Base-by-base conservation (phyloP, 495 filamentous ascomycete species). In the Lepidopterella palustris region DNA sequence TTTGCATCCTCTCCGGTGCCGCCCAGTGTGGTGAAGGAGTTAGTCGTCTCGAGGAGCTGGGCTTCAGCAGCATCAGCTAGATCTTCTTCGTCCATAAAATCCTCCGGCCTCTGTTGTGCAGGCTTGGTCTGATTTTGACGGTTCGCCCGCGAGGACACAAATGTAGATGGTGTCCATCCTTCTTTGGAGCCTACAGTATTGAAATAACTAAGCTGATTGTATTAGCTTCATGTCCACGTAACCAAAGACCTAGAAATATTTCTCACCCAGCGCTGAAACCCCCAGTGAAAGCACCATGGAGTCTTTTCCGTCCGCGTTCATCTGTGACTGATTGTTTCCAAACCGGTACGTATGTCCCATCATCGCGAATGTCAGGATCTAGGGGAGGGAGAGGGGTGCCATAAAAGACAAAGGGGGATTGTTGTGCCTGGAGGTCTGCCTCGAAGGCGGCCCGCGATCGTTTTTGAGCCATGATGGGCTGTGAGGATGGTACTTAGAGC, bases 11-110 rank as follows among this genome's bases (percentile, higher is more conserved):
- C 70, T 24, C 83, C 79, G 6, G 85, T 84, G 26, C 83, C 79
- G 0, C 93, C 93, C 18, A 97, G 77, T 0, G 88, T 89, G 6
- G 89, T 79, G 70, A 92, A 97, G 0, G 77, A 80, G 27, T 82
- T 75, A 1, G 82, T 76, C 0, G 87, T 96, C 65, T 92, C 82
- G 28, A 97, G 70, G 48, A 78, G 79, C 62, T 80, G 80, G 2
- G 84, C 79, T 72, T 96, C 92, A 53, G 85, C 91, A 1, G 86
- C 86, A 63, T 96, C 92, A 10, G 88, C 87, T 10, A 96, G 75
- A 73, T 98, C 93, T 73, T 98, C 95, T 61, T 96, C 95, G 62
- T 98, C 93, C 93, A 98, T 98, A 61, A 90, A 97, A 69, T 98
- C 93, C 66, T 97, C 92, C 8, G 85, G 80, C 28, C 84, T 84